A percentile compares a stretch with the other conserved stretches of the same genome.
Conservation (phyloP, 2,329 filamentous ascomycete genomes). For the Ophiostoma ips region DNA sequence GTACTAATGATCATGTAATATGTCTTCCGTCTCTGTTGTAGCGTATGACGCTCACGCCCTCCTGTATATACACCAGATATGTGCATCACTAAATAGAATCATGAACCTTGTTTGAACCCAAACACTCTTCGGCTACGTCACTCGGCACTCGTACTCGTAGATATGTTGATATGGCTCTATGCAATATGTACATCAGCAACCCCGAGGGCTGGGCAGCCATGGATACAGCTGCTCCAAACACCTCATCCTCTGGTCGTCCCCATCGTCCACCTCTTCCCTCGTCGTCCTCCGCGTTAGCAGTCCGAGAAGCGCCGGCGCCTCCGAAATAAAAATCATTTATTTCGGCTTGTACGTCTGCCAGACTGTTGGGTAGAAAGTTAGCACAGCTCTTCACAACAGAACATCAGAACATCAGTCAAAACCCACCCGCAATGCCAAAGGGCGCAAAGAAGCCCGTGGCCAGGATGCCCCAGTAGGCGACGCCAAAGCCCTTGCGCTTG, state of each 20-base stretch:
- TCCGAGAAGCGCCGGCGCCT: not conserved
- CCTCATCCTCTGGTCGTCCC: too few relatives aligned
- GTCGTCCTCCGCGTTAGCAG: not conserved
- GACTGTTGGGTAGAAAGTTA: constrained; percentile 24
- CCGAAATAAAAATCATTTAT: constrained; percentile 17
- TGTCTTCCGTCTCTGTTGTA: too few relatives aligned
- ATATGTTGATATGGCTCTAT: not conserved
- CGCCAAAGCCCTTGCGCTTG: constrained; percentile 68
- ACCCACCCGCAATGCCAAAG: constrained; percentile 50
- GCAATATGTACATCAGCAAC: not conserved
- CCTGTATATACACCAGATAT: too few relatives aligned
- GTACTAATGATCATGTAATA: too few relatives aligned
- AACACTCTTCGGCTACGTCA: too few relatives aligned
- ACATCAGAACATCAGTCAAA: too few relatives aligned
- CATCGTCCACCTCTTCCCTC: too few relatives aligned
- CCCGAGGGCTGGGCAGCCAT: not conserved
- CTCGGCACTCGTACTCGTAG: too few relatives aligned
- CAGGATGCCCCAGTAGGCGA: constrained; percentile 68
- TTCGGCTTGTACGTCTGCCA: constrained; percentile 37
- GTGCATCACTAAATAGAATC: too few relatives aligned
- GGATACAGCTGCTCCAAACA: not conserved
- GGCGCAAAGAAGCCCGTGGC: constrained; percentile 44
- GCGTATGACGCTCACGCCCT: too few relatives aligned
- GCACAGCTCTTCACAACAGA: not conserved
- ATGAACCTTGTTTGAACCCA: too few relatives aligned